Conservation (phyloP, 2,329 filamentous ascomycete species). For the Aspergillus transmontanensis region DNA sequence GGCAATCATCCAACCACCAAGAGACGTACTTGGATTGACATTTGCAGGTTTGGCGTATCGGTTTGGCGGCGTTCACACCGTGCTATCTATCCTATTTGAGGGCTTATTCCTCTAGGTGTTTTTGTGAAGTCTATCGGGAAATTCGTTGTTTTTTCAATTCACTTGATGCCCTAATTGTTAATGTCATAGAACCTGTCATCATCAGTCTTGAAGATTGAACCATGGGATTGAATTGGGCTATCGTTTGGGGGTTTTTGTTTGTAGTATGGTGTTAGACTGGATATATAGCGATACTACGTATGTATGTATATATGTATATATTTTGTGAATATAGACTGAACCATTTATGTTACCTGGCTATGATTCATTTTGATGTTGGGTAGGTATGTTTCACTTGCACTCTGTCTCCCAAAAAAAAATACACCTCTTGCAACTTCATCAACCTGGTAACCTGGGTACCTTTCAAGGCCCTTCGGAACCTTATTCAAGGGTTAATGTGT, state of each 20-base stretch:
- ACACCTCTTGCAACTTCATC: no score
- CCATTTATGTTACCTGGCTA: background rate
- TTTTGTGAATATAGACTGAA: background rate
- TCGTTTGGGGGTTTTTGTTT: constrained; percentile 2
- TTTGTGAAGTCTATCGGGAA: constrained; percentile 9
- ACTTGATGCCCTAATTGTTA: constrained; percentile 24
- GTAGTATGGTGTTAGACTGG: constrained; percentile 1
- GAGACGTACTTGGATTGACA: constrained; percentile 8
- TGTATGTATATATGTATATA: constrained; percentile 8
- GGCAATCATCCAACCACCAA: constrained; percentile 9
- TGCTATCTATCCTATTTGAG: constrained; percentile 4
- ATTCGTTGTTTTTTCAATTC: constrained; percentile 5
- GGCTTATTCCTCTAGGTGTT: background rate
- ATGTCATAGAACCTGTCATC: constrained; percentile 22
- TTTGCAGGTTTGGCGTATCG: constrained; percentile 16
- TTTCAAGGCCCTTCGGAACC: no score
- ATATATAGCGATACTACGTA: constrained; percentile 1
- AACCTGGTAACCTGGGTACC: no score
- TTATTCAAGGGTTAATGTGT: no score
- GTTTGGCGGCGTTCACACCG: constrained; percentile 10
- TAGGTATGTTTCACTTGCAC: background rate
- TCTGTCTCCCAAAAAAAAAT: background rate
- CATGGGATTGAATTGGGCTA: background rate
- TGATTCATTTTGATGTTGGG: background rate
- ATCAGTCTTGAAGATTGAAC: constrained; percentile 2